Evolutionary conservation across 495 filamentous ascomycete genomes (phyloP).

Genomic region (Penicillium daleae): DNA sequence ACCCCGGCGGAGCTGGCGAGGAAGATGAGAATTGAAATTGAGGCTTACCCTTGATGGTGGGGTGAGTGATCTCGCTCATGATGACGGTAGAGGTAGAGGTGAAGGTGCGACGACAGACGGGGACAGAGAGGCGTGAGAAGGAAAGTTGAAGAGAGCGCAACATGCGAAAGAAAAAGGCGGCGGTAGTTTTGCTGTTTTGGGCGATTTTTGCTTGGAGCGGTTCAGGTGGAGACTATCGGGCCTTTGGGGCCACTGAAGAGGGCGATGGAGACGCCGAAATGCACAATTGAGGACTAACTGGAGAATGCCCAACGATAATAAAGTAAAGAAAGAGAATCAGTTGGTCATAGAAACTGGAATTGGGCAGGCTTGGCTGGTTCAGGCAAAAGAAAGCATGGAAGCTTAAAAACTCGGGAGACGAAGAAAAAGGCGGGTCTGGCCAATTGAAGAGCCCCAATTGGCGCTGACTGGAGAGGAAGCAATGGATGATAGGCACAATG

Average conservation of each 20-base stretch:
- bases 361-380: neutral
- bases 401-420: neutral
- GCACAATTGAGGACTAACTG: neutral
- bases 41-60: conserved; percentile 62
- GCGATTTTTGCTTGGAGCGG: conserved; percentile 25
- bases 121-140: conserved; percentile 17
- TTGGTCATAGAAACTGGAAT: conserved; percentile 6
- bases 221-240: conserved; percentile 25
- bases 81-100: conserved; percentile 32
- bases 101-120: conserved; percentile 13
- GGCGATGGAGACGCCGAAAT: neutral
- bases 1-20: conserved; percentile 3
- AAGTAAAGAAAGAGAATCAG: neutral
- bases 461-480: conserved; percentile 28
- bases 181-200: conserved; percentile 37
- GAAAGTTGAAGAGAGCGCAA: conserved; percentile 31
- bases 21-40: neutral
- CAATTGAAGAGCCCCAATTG: conserved; percentile 26
- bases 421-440: conserved; percentile 2
- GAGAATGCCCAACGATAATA: neutral
- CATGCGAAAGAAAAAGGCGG: conserved; percentile 33
- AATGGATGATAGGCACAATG: too few relatives aligned
- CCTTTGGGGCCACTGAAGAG: conserved; percentile 1
- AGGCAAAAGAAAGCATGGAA: neutral
- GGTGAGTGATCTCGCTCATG: conserved; percentile 62